A percentile compares a stretch with the other conserved stretches of the same genome.
Conservation (phyloP, 345 rosid species). For the Euclidium syriacum region DNA sequence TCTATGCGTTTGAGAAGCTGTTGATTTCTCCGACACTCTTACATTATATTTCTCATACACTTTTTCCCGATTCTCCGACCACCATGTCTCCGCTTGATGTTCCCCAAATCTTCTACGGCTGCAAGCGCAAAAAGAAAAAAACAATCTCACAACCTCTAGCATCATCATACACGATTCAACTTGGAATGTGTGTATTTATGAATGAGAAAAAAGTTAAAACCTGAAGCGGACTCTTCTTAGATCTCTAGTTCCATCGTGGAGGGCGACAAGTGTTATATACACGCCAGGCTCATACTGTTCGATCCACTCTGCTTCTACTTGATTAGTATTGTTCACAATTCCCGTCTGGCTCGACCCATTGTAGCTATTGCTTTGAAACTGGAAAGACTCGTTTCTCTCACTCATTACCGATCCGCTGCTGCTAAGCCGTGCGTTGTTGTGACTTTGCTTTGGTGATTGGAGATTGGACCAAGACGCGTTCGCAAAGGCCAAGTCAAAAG, state of each 20-base stretch:
- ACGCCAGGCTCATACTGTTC: slow-evolving; percentile 97
- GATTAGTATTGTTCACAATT: slow-evolving; percentile 33
- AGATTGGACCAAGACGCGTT: slow-evolving; percentile 43
- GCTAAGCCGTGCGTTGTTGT: slow-evolving; percentile 29
- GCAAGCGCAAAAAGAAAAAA: slow-evolving; percentile 9
- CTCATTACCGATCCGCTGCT: slow-evolving; percentile 44
- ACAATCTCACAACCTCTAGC: neutral
- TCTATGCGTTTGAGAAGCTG: slow-evolving; percentile 42
- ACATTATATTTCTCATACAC: slow-evolving; percentile 83
- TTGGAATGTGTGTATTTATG: neutral
- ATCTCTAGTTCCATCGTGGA: slow-evolving; percentile 92
- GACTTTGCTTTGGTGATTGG: slow-evolving; percentile 44
- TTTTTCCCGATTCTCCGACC: slow-evolving; percentile 93
- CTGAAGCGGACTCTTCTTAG: slow-evolving; percentile 96
- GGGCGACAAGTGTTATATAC: slow-evolving; percentile 81
- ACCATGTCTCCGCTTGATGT: slow-evolving; percentile 97
- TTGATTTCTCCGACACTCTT: slow-evolving; percentile 62
- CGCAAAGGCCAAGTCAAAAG: slow-evolving; percentile 34
- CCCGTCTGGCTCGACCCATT: slow-evolving; percentile 40
- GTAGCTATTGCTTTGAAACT: slow-evolving; percentile 42
- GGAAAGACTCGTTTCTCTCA: slow-evolving; percentile 46
- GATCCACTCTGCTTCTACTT: slow-evolving; percentile 91
- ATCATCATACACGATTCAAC: neutral
- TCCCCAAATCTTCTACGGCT: slow-evolving; percentile 92
- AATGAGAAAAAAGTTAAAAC: slow-evolving; percentile 31